Base-by-base conservation (phyloP, 2,329 filamentous ascomycete species). In the Leptosphaerulina australis region DNA sequence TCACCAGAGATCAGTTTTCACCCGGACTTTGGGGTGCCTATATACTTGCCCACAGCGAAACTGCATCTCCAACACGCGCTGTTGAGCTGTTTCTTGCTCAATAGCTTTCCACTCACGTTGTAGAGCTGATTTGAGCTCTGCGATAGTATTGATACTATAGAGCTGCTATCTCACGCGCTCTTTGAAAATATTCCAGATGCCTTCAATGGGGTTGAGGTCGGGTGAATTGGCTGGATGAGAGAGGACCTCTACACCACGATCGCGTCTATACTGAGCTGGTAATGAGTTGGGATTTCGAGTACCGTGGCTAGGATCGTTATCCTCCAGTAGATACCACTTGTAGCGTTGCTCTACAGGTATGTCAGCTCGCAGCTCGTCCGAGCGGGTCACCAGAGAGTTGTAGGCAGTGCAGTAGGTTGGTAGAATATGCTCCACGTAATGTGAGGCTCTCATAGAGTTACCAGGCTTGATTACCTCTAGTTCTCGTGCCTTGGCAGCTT, bases 191-290 rank as follows among this genome's bases (percentile, higher is more conserved):
- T 35, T 28, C 39, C 34, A 54, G 3, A 45, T 29, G 15, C 34
- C 39, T 28, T 54, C 45, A 4, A 45, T 50, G 12, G 51, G 39
- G 18, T 54, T 54, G 7, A 54, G 24, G 28, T 54, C 44, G 22
- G 45, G 29, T 11, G 15, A 25, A 14, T 50, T 35, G 5, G 33
- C 39, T 30, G 45, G 51, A 21, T 50, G 45, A 30, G 5, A 3
- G 6, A 54, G 40, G 9, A 17, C 18, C 25, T 12, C 20, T 12
- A 30, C 12, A 29, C 26, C 26, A 29, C 26, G 26, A 7, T 29
- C 26, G 12, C 12, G 26, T 12, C 12, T 17, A 34, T 38, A 47
- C 20, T 25, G 14, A n/a, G 18, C 20, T 12, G 44, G 17, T 3
- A 43, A 6, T 4, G 22, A 41, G n/a, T 43, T 15, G 2, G 3